Evolutionary conservation across 1,139 yeast species (phyloP).

Genomic region (Taphrina sp.): DNA sequence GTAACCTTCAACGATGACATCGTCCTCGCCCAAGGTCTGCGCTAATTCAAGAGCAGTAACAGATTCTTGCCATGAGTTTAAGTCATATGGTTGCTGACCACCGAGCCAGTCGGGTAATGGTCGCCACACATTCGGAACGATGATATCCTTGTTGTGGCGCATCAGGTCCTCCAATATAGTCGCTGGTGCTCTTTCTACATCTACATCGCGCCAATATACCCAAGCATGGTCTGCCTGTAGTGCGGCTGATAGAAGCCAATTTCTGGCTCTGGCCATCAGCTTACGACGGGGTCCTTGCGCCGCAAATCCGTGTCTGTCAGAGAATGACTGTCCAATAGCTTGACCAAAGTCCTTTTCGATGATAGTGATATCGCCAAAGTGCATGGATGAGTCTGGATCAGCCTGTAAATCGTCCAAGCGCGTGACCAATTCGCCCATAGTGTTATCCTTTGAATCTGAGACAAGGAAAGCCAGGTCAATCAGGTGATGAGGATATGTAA

Average conservation of each 20-base stretch:
- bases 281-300: slow-evolving; percentile 74
- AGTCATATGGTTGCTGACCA: slow-evolving; percentile 83
- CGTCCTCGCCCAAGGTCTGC: slow-evolving; percentile 73
- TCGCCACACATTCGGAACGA: slow-evolving; percentile 88
- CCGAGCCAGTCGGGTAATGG: slow-evolving; percentile 90
- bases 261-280: slow-evolving; percentile 70
- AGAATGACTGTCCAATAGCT: slow-evolving; percentile 75
- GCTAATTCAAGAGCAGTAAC: slow-evolving; percentile 82
- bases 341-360: slow-evolving; percentile 70
- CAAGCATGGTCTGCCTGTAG: slow-evolving; percentile 67
- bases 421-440: slow-evolving; percentile 52
- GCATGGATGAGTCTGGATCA: slow-evolving; percentile 59
- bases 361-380: slow-evolving; percentile 58
- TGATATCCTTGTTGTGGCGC: slow-evolving; percentile 64
- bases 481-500: slow-evolving; percentile 65
- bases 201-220: slow-evolving; percentile 81
- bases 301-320: slow-evolving; percentile 71
- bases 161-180: slow-evolving; percentile 63
- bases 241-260: slow-evolving; percentile 65
- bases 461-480: slow-evolving; percentile 65
- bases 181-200: slow-evolving; percentile 62
- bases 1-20: slow-evolving; percentile 87
- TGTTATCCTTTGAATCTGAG: slow-evolving; percentile 66
- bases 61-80: slow-evolving; percentile 87
- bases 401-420: slow-evolving; percentile 53